These are phyloP conservation scores for Pilasporangium apinafurcum DNA, from an alignment of 352 stramenopile genomes.

Conservation along the genomic window DNA sequence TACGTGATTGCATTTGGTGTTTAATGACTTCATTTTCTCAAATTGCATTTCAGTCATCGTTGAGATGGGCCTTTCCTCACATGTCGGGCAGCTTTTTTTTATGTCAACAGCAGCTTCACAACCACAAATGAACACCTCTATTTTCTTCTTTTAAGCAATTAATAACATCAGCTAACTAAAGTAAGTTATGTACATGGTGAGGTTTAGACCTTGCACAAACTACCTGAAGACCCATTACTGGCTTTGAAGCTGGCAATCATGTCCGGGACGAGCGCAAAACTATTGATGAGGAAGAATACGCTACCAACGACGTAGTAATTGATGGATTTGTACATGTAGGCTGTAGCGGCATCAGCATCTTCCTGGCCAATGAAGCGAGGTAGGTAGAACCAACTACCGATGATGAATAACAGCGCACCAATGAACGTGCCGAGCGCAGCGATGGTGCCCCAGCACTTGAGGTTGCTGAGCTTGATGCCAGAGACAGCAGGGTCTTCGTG, in stretches of 20 bases:
- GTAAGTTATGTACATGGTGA: too few relatives aligned
- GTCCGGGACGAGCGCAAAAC: slow-evolving; percentile 46
- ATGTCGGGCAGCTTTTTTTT: too few relatives aligned
- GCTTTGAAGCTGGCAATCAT: slow-evolving; percentile 38
- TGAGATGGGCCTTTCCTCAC: too few relatives aligned
- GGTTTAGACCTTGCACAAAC: neutral
- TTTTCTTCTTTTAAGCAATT: too few relatives aligned
- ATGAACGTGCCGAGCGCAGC: slow-evolving; percentile 48
- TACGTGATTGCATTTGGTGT: too few relatives aligned
- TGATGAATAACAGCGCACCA: slow-evolving; percentile 65
- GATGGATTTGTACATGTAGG: slow-evolving; percentile 75
- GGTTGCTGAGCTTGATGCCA: slow-evolving; percentile 51
- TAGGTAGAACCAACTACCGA: slow-evolving; percentile 80
- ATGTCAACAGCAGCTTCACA: too few relatives aligned
- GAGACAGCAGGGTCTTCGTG: slow-evolving; percentile 36
- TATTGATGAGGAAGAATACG: slow-evolving; percentile 76
- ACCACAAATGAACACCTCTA: too few relatives aligned
- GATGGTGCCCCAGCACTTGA: slow-evolving; percentile 42
- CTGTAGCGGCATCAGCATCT: slow-evolving; percentile 27
- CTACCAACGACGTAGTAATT: slow-evolving; percentile 69
- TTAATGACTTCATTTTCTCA: too few relatives aligned
- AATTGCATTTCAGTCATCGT: too few relatives aligned
- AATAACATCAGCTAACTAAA: too few relatives aligned
- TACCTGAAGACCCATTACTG: slow-evolving; percentile 1
- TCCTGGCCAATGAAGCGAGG: slow-evolving; percentile 61